A percentile compares a stretch with the other conserved stretches of the same genome.
phyloP scores from a whole-genome alignment of 1,139 yeast genomes.

The Lodderomyces jiufengensis region DNA sequence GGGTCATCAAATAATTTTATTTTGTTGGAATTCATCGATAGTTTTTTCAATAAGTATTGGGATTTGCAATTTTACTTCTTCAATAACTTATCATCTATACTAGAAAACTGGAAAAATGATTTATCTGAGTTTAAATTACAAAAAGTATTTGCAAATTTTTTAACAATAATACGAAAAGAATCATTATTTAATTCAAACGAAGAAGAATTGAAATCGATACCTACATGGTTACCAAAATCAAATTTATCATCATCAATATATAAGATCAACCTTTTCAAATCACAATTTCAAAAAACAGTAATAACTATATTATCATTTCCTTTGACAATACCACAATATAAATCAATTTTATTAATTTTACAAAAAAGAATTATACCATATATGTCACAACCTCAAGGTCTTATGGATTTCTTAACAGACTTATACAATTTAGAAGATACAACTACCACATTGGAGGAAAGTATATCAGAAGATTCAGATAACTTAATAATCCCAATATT shows the following conservation, averaged over 20 bases:
- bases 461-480: background rate
- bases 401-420: constrained; percentile 93
- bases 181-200: constrained; percentile 21
- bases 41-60: constrained; percentile 47
- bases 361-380: constrained; percentile 85
- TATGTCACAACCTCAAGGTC: constrained; percentile 71
- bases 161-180: constrained; percentile 34
- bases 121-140: constrained; percentile 19
- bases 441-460: constrained; percentile 40
- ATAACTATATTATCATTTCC: constrained; percentile 50
- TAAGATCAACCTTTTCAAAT: constrained; percentile 56
- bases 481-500: constrained; percentile 65
- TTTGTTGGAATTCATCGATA: constrained; percentile 56
- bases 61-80: constrained; percentile 69
- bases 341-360: constrained; percentile 61
- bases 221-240: constrained; percentile 22
- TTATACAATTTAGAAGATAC: constrained; percentile 49
- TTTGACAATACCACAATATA: constrained; percentile 58
- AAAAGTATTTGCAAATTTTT: constrained; percentile 35
- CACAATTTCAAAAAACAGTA: constrained; percentile 70
- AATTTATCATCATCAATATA: constrained; percentile 54
- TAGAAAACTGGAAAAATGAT: constrained; percentile 21
- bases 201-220: constrained; percentile 29
- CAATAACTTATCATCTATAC: constrained; percentile 22
- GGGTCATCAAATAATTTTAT: constrained; percentile 53